Evolutionary conservation across 2,329 filamentous ascomycete species (phyloP).

Genomic region (Verticillium tricorpus): DNA sequence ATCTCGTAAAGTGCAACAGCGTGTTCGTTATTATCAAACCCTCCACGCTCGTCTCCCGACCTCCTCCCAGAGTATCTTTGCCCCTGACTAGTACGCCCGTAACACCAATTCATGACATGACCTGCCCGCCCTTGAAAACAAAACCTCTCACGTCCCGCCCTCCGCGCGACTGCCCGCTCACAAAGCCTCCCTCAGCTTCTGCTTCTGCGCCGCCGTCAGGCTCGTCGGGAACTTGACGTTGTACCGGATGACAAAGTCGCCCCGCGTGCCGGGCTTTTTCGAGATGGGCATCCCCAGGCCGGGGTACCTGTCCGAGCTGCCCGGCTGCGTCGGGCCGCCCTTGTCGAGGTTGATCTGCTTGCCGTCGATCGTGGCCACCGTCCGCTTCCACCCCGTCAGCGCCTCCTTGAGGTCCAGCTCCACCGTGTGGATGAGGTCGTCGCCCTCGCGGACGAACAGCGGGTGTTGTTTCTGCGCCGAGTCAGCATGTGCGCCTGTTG

Average conservation of each 20-base stretch:
- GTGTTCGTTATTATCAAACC: background rate
- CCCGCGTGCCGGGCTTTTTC: slow-evolving; percentile 79
- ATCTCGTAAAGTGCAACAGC: background rate
- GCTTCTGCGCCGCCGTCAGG: slow-evolving; percentile 74
- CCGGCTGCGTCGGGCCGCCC: slow-evolving; percentile 79
- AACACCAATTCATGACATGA: background rate
- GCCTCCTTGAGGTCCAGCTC: slow-evolving; percentile 89
- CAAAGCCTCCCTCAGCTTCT: slow-evolving; percentile 74
- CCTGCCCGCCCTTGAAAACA: background rate
- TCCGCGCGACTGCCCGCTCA: slow-evolving; percentile 23
- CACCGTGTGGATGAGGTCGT: slow-evolving; percentile 76
- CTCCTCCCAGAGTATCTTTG: background rate
- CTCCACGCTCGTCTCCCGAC: background rate
- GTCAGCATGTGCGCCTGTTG: slow-evolving; percentile 30
- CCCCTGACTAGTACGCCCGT: background rate
- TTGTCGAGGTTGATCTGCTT: slow-evolving; percentile 78
- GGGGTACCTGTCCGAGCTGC: slow-evolving; percentile 76
- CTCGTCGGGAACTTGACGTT: slow-evolving; percentile 88
- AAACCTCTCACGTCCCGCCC: background rate
- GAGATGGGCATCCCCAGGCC: slow-evolving; percentile 90
- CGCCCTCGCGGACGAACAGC: slow-evolving; percentile 79
- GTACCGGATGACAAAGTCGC: slow-evolving; percentile 84
- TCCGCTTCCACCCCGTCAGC: slow-evolving; percentile 86
- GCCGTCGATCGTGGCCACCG: slow-evolving; percentile 90
- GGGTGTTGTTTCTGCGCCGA: slow-evolving; percentile 73